These are phyloP conservation scores for Torulaspora quercuum DNA, from an alignment of 805 yeast genomes.

Conservation along the genomic window DNA sequence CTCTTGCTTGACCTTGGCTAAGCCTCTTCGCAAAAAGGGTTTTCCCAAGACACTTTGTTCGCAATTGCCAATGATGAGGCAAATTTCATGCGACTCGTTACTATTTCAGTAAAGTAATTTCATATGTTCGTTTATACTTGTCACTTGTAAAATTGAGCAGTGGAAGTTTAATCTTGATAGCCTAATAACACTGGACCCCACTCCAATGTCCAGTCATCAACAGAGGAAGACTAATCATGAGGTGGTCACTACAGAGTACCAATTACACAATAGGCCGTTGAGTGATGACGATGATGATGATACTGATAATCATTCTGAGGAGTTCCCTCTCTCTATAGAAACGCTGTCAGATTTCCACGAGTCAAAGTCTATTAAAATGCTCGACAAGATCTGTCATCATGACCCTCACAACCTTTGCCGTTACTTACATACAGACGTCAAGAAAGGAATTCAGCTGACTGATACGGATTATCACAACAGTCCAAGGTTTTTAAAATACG, in stretches of 20 bases:
- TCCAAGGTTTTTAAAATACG: slow-evolving; percentile 45
- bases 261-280: slow-evolving; percentile 7
- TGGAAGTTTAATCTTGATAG: too few species aligned
- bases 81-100: too few species aligned
- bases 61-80: too few species aligned
- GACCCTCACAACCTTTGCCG: slow-evolving; percentile 22
- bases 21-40: too few species aligned
- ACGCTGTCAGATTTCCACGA: slow-evolving; percentile 32
- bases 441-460: slow-evolving; percentile 23
- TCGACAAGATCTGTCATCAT: slow-evolving; percentile 25
- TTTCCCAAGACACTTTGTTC: too few species aligned
- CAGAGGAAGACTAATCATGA: slow-evolving; percentile 2
- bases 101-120: too few species aligned
- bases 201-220: slow-evolving; percentile 5
- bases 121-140: too few species aligned
- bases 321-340: slow-evolving; percentile 17
- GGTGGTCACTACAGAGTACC: slow-evolving; percentile 5
- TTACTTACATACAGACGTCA: slow-evolving; percentile 24
- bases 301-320: neutral
- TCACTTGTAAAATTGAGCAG: too few species aligned
- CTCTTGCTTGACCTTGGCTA: too few species aligned
- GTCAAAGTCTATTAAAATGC: slow-evolving; percentile 33
- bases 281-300: slow-evolving; percentile 3
- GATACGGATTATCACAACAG: slow-evolving; percentile 11
- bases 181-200: too few species aligned